phyloP scores from a whole-genome alignment of 2,329 filamentous ascomycete species.

The Arachnopeziza araneosa region DNA sequence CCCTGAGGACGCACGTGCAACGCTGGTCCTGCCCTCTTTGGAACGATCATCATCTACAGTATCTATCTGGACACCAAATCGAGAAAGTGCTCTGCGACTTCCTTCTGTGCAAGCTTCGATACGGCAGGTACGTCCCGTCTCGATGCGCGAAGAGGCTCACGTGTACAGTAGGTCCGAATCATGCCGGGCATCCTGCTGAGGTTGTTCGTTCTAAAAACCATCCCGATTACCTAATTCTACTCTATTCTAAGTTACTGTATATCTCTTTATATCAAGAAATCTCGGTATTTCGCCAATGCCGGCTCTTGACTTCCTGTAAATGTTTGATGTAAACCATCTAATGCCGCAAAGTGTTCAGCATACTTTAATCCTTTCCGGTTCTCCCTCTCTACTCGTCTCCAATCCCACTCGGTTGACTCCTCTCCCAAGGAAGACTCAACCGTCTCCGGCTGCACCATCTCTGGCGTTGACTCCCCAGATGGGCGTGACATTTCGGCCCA shows the following conservation, averaged over 20 bases:
- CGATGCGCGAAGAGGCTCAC: neutral
- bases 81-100: no score
- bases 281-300: conserved; percentile 30
- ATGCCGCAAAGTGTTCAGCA: conserved; percentile 49
- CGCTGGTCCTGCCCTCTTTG: no score
- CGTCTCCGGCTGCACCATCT: conserved; percentile 2
- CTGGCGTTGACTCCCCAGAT: conserved; percentile 22
- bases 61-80: no score
- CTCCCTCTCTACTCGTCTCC: conserved; percentile 50
- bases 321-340: conserved; percentile 45
- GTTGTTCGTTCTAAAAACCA: no score
- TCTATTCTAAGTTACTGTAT: neutral
- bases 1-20: no score
- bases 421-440: neutral
- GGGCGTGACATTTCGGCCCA: conserved; percentile 41
- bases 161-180: no score
- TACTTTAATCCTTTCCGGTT: conserved; percentile 50
- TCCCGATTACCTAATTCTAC: no score
- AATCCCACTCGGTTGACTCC: conserved; percentile 43
- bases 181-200: no score
- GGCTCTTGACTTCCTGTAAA: conserved; percentile 28
- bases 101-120: neutral
- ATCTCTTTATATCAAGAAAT: conserved; percentile 22
- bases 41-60: no score
- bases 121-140: no score